A percentile compares a stretch with the other conserved stretches of the same genome.
Conservation (phyloP, 257 asterid genomes). For the Forsythia suspensa region DNA sequence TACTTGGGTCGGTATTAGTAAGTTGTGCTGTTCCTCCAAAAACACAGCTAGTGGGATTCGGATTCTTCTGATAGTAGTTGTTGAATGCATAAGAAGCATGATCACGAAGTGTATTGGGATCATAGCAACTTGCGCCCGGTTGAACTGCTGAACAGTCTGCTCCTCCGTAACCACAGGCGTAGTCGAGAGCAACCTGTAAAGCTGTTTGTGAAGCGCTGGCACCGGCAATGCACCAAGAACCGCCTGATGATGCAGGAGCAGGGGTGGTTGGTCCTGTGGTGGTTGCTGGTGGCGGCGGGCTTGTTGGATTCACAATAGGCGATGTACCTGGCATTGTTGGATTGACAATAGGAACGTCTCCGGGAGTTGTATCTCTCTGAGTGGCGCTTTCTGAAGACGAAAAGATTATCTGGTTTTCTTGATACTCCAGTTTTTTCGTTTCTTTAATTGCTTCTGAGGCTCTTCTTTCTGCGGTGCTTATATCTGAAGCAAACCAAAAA, state of each 20-base stretch:
- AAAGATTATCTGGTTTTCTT: no score
- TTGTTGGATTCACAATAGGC: slow-evolving; percentile 40
- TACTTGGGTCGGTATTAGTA: slow-evolving; percentile 79
- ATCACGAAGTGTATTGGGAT: slow-evolving; percentile 68
- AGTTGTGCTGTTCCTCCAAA: slow-evolving; percentile 90
- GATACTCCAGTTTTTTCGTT: no score
- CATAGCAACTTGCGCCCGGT: slow-evolving; percentile 62
- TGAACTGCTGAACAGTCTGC: slow-evolving; percentile 86
- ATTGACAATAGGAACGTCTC: slow-evolving; percentile 64
- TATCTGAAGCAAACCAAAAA: slow-evolving; percentile 41
- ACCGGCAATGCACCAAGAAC: slow-evolving; percentile 85
- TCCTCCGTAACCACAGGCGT: slow-evolving; percentile 97
- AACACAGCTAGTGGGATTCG: slow-evolving; percentile 77
- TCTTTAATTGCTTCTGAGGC: no score
- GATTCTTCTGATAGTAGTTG: slow-evolving; percentile 87
- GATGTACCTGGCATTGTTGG: slow-evolving; percentile 61
- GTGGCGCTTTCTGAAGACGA: background rate
- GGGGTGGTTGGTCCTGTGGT: slow-evolving; percentile 32
- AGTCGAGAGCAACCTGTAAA: slow-evolving; percentile 91
- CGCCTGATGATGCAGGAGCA: slow-evolving; percentile 48
- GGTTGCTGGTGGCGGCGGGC: slow-evolving; percentile 27
- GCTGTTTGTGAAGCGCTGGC: slow-evolving; percentile 70
- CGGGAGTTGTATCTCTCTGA: slow-evolving; percentile 42
- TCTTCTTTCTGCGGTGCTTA: slow-evolving; percentile 16
- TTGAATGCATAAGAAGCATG: slow-evolving; percentile 97